phyloP scores from a whole-genome alignment of 306 rosid genomes.

The Sechiopsis laciniata region DNA sequence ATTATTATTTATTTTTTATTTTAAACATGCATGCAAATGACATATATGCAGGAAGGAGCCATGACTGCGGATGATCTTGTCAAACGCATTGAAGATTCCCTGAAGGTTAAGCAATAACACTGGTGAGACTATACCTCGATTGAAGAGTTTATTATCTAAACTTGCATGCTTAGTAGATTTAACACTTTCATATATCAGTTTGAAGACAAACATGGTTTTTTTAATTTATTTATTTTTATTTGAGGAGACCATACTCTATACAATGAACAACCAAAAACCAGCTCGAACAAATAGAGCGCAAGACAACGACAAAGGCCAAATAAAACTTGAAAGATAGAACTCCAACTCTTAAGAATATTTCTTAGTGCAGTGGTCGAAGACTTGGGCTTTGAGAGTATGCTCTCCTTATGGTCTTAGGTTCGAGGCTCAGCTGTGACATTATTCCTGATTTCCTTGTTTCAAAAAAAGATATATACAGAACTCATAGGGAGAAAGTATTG shows the following conservation, averaged over 20 bases:
- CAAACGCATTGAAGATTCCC: slow-evolving; percentile 58
- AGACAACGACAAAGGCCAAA: not conserved
- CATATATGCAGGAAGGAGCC: slow-evolving; percentile 75
- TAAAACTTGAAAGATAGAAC: not conserved
- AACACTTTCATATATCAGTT: not conserved
- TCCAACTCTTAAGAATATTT: not conserved
- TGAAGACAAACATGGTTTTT: not conserved
- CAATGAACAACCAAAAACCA: not conserved
- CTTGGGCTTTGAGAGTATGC: too few species aligned
- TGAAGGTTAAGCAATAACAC: slow-evolving; percentile 57
- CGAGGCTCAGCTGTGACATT: too few species aligned
- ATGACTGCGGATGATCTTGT: slow-evolving; percentile 60
- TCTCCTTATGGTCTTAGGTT: too few species aligned
- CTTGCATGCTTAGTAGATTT: slow-evolving; percentile 2
- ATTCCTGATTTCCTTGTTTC: too few species aligned
- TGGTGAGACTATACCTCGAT: slow-evolving; percentile 28
- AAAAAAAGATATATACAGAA: not conserved
- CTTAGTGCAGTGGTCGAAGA: too few species aligned
- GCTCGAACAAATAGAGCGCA: not conserved
- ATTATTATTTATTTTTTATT: not conserved
- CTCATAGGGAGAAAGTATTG: too few species aligned
- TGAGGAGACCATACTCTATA: not conserved
- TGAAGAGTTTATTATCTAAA: not conserved
- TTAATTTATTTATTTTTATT: not conserved
- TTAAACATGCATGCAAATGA: slow-evolving; percentile 8